phyloP scores from a whole-genome alignment of 768 basidiomycete genomes.

The Termitomyces sp. region DNA sequence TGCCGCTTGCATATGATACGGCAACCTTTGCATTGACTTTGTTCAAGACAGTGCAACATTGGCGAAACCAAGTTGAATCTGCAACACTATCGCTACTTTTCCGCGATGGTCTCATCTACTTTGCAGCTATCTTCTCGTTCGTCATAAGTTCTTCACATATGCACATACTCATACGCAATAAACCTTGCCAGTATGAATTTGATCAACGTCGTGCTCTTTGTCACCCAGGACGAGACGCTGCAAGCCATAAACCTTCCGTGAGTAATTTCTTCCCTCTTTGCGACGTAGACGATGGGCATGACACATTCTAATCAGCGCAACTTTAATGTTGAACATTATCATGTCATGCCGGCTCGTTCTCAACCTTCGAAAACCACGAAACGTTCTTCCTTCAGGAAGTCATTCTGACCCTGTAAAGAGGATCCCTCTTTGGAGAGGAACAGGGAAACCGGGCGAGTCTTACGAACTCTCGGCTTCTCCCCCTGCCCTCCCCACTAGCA shows the following conservation, averaged over 20 bases:
- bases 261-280: background rate
- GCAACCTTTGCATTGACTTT: slow-evolving; percentile 13
- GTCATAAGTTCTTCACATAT: background rate
- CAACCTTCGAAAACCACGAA: slow-evolving; percentile 15
- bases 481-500: background rate
- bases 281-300: background rate
- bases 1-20: slow-evolving; percentile 10
- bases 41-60: slow-evolving; percentile 2
- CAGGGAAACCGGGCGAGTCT: background rate
- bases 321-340: slow-evolving; percentile 17
- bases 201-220: slow-evolving; percentile 17
- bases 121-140: slow-evolving; percentile 19
- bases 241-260: slow-evolving; percentile 19
- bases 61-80: slow-evolving; percentile 2
- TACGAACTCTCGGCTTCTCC: background rate
- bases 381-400: background rate
- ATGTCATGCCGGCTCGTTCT: slow-evolving; percentile 19
- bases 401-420: background rate
- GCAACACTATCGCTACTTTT: slow-evolving; percentile 2
- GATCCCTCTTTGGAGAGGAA: slow-evolving; percentile 4
- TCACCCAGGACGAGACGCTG: slow-evolving; percentile 9
- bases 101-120: slow-evolving; percentile 20
- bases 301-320: slow-evolving; percentile 8
- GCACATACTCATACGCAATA: too few species aligned
- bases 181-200: slow-evolving; percentile 14